Evolutionary conservation across 1,139 yeast species (phyloP).

Genomic region (Pneumocystis oryctolagi): DNA sequence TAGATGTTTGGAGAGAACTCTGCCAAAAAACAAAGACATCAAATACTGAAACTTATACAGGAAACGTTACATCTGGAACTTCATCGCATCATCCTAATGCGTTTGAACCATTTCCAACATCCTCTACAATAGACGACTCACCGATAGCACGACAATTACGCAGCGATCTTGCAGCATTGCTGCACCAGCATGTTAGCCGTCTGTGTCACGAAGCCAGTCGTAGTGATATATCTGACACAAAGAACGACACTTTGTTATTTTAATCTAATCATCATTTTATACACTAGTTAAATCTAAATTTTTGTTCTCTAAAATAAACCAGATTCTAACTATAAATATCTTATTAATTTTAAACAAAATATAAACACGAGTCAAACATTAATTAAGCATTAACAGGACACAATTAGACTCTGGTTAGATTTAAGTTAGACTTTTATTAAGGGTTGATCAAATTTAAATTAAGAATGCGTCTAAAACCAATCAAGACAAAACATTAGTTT

Average conservation of each 20-base stretch:
- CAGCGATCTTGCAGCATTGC: neutral
- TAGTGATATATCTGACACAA: neutral
- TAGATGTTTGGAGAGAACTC: neutral
- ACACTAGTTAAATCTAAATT: neutral
- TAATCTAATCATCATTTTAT: too few relatives aligned
- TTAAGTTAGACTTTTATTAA: neutral
- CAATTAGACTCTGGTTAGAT: neutral
- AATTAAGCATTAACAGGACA: too few relatives aligned
- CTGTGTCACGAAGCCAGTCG: neutral
- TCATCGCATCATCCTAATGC: neutral
- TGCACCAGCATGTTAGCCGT: neutral
- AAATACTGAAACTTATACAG: neutral
- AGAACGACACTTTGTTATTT: neutral
- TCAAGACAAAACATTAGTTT: neutral
- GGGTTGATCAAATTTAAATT: too few relatives aligned
- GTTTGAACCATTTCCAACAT: neutral
- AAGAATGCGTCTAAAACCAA: too few relatives aligned
- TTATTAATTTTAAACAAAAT: too few relatives aligned
- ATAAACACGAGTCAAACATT: neutral
- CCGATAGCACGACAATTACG: neutral
- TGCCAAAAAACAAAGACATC: neutral
- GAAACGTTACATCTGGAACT: neutral
- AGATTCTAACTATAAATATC: too few relatives aligned
- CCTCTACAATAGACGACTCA: neutral
- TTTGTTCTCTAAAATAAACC: too few relatives aligned